Evolutionary conservation across 306 rosid genomes (phyloP).

Genomic region (Cucurbita argyrosperma): DNA sequence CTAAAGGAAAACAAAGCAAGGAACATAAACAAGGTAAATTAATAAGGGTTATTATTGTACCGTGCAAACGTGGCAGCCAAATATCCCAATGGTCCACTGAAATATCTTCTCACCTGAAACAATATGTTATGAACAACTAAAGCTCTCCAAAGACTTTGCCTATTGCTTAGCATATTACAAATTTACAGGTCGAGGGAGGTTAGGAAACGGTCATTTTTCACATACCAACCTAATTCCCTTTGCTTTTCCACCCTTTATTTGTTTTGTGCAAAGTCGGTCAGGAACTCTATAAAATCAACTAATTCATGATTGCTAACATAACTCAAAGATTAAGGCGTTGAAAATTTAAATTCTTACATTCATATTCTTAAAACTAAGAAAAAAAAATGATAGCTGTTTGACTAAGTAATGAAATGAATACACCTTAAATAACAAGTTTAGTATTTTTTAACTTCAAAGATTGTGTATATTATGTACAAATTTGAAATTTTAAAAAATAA

Average conservation of each 20-base stretch:
- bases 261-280: neutral
- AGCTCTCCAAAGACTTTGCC: neutral
- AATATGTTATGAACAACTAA: neutral
- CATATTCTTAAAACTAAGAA: neutral
- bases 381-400: neutral
- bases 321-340: neutral
- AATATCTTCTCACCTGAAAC: neutral
- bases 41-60: neutral
- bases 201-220: conserved; percentile 5
- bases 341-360: neutral
- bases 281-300: neutral
- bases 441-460: too few species aligned
- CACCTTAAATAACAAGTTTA: too few species aligned
- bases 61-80: neutral
- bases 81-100: neutral
- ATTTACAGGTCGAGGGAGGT: neutral
- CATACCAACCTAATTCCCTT: neutral
- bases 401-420: too few species aligned
- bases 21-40: neutral
- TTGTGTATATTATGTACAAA: too few species aligned
- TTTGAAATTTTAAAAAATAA: too few species aligned
- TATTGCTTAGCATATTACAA: neutral
- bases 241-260: neutral
- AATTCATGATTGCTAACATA: neutral
- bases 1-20: too few species aligned